Percentiles rank a stretch among this genome's conserved stretches.
Evolutionary conservation across 768 basidiomycete genomes (phyloP).

Genomic region (Lactarius sanguifluus): DNA sequence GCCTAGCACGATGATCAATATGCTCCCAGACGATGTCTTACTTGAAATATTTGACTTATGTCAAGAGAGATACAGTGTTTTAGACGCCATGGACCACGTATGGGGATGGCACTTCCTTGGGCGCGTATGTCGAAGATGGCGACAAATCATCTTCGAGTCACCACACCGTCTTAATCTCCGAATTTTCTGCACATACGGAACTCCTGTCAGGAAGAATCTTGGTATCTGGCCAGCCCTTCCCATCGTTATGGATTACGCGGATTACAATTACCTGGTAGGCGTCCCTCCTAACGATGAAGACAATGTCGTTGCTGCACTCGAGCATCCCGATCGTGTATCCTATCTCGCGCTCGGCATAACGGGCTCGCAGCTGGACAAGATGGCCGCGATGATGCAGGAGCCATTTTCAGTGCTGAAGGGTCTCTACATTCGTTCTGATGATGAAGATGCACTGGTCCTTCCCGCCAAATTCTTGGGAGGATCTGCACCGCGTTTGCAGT

Average conservation of each 20-base stretch:
- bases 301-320: neutral
- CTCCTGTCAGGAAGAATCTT: neutral
- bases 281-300: neutral
- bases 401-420: neutral
- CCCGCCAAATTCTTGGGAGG: neutral
- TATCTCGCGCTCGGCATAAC: neutral
- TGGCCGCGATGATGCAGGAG: neutral
- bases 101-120: too few species aligned
- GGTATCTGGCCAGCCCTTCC: neutral
- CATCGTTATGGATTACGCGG: neutral
- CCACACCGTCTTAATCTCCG: neutral
- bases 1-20: too few species aligned
- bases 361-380: neutral
- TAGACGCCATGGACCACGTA: too few species aligned
- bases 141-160: neutral
- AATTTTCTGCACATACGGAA: neutral
- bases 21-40: too few species aligned
- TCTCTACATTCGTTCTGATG: neutral
- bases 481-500: neutral
- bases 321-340: neutral
- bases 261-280: accelerated
- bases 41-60: neutral
- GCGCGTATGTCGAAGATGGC: neutral
- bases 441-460: neutral
- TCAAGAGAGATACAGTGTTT: too few species aligned